Conservation (phyloP, 2,329 filamentous ascomycete species). For the Paecilomyces niveus region DNA sequence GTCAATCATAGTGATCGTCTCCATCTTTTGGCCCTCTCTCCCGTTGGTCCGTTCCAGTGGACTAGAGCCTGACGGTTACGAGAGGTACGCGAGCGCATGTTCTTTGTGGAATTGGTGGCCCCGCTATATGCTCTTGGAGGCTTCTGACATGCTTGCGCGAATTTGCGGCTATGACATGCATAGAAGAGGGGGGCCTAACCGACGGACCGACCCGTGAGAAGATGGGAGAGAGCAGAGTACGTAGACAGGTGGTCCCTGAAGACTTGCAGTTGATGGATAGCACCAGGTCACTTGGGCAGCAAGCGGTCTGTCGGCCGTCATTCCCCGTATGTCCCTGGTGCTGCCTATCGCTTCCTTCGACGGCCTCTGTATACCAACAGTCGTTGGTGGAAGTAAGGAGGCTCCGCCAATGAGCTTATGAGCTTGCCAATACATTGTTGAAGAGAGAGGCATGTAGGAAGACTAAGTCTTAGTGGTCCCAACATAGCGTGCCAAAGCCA, state of each 20-base stretch:
- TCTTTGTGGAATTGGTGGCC: conserved; percentile 6
- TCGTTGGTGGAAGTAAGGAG: not conserved
- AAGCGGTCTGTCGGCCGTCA: conserved; percentile 10
- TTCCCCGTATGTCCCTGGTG: not conserved
- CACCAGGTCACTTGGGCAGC: conserved; percentile 20
- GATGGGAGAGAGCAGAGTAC: conserved; percentile 8
- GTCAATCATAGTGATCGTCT: not conserved
- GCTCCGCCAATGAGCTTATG: not conserved
- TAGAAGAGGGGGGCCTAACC: conserved; percentile 1
- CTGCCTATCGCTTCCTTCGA: not conserved
- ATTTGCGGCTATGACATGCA: not conserved
- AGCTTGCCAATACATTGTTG: not conserved
- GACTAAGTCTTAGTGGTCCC: not conserved
- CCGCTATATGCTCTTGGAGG: conserved; percentile 6
- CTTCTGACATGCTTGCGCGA: conserved; percentile 8
- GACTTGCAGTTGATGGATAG: not conserved
- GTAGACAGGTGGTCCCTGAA: not conserved
- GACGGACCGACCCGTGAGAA: conserved; percentile 23
- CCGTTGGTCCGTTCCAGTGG: conserved; percentile 5
- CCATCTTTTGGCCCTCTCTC: conserved; percentile 9
- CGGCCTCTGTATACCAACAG: not conserved
- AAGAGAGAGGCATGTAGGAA: not conserved
- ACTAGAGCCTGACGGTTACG: conserved; percentile 13
- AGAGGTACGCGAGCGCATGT: conserved; percentile 14
- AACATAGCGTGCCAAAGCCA: not conserved